A percentile compares a stretch with the other conserved stretches of the same genome.
phyloP scores from a whole-genome alignment of 2,329 filamentous ascomycete genomes.

The Apiospora malaysiana region DNA sequence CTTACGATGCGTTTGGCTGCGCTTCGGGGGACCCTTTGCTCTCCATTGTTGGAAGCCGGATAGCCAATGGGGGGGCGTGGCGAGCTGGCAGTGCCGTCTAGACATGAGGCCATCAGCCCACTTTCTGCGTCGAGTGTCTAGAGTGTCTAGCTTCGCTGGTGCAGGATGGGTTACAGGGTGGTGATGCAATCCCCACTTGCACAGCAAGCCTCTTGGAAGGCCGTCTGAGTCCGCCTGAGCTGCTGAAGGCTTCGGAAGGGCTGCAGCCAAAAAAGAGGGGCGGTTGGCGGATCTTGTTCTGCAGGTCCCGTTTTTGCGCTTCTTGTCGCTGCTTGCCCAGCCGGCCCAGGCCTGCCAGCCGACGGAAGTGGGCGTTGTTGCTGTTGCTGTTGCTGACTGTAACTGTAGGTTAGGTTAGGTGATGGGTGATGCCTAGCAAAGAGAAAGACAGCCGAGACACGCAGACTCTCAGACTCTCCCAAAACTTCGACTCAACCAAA shows the following conservation, averaged over 20 bases:
- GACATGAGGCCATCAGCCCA: slow-evolving; percentile 18
- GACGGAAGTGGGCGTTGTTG: too few species aligned
- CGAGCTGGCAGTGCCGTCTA: slow-evolving; percentile 8
- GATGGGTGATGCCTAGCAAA: too few species aligned
- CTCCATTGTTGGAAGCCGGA: background rate
- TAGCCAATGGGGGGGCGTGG: background rate
- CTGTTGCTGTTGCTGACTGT: too few species aligned
- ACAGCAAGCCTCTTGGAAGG: background rate
- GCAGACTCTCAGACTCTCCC: background rate
- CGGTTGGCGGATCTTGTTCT: too few species aligned
- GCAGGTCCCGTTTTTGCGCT: background rate
- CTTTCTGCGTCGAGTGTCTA: background rate
- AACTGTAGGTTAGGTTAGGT: too few species aligned
- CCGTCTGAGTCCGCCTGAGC: background rate
- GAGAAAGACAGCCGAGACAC: background rate
- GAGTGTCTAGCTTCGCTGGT: slow-evolving; percentile 2
- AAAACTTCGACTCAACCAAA: slow-evolving; percentile 3
- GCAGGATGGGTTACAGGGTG: slow-evolving; percentile 10
- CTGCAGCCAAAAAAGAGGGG: background rate
- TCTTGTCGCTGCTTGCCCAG: too few species aligned
- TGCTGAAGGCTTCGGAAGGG: background rate
- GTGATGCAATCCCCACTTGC: slow-evolving; percentile 11
- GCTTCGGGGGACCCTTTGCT: background rate
- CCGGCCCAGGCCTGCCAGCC: too few species aligned
- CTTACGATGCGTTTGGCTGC: slow-evolving; percentile 11